Evolutionary conservation across 1,284 basidiomycete genomes (phyloP), one percentile per base, ranked within the genome.

Genomic region (Ganoderma lucidum): DNA sequence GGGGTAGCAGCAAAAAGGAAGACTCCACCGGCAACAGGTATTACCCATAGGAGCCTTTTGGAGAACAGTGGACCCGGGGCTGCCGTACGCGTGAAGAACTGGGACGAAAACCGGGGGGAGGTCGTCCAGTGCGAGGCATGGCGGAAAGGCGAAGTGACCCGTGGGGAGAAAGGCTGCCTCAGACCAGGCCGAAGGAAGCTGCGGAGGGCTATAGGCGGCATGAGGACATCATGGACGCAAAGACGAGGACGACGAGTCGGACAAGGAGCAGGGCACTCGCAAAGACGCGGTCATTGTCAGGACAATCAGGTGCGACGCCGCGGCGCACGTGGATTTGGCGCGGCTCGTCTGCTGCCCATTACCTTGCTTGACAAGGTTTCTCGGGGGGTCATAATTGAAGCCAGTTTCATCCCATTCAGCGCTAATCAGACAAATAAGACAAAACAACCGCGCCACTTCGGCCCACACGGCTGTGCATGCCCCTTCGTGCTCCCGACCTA

Each of bases 21-120:
- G 41, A 88, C 73, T 32, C 90, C 90, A 35, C 87, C 88, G 12
- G 83, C 83, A 6, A 90, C 71, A 0, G 92, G 90, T 51, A 88
- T 73, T 28, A 87, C 74, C 88, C 88, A 92, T 45, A 90, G 76
- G 78, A 83, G 67, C 80, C 78, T 75, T 76, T 79, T 70, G 37
- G 70, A 42, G 65, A 73, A 62, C 28, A 64, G 44, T 30, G 76
- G 69, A 42, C 56, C 42, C 45, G 72, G 73, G 17, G 65, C 62
- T 15, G 75, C 74, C 6, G 75, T 71, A 32, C 75, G 75, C 19
- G 76, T 75, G 68, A 78, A 76, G 66, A 76, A 77, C 41, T 75
- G 74, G 6, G 76, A 72, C 19, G 76, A 71, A 56, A 78, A 73
- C 14, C 10, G 32, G 35, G 68, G 74, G 6, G 76, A 48, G 35